Evolutionary conservation across 177 flowering plant genomes (phyloP).

Genomic region (Vitis hybrid): DNA sequence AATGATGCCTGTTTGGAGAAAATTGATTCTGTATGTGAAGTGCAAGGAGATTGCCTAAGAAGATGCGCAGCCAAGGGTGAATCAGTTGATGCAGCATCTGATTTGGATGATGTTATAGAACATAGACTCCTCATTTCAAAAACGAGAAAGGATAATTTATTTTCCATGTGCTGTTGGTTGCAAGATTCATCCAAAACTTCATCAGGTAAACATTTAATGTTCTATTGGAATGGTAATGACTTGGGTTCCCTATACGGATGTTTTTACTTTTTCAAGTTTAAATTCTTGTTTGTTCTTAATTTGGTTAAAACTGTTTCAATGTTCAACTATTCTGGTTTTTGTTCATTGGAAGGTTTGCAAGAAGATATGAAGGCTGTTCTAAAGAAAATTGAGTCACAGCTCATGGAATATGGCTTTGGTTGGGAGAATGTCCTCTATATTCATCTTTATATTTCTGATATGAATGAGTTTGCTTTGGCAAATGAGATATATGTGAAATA

Average conservation of each 20-base stretch:
- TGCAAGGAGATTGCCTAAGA: slow-evolving; percentile 45
- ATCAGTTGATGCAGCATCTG: slow-evolving; percentile 25
- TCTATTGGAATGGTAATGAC: neutral
- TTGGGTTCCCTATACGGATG: neutral
- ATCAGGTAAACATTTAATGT: slow-evolving; percentile 41
- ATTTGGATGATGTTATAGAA: slow-evolving; percentile 16
- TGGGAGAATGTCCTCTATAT: slow-evolving; percentile 86
- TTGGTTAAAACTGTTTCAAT: neutral
- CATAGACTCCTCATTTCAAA: slow-evolving; percentile 46
- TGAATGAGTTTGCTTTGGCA: slow-evolving; percentile 77
- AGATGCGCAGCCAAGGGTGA: slow-evolving; percentile 20
- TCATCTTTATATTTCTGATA: slow-evolving; percentile 84
- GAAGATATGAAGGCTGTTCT: slow-evolving; percentile 66
- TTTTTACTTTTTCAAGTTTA: neutral
- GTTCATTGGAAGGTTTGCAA: slow-evolving; percentile 49
- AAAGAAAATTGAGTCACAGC: slow-evolving; percentile 51
- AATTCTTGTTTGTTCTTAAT: neutral
- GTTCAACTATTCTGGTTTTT: slow-evolving; percentile 1
- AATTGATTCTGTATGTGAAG: slow-evolving; percentile 52
- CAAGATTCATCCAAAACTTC: slow-evolving; percentile 45
- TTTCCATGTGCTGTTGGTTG: slow-evolving; percentile 85
- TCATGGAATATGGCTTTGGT: slow-evolving; percentile 47
- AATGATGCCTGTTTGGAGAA: slow-evolving; percentile 24
- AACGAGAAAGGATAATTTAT: slow-evolving; percentile 42
- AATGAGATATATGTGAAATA: slow-evolving; percentile 83